phyloP scores from a whole-genome alignment of 257 asterid species.

The Petrea volubilis region DNA sequence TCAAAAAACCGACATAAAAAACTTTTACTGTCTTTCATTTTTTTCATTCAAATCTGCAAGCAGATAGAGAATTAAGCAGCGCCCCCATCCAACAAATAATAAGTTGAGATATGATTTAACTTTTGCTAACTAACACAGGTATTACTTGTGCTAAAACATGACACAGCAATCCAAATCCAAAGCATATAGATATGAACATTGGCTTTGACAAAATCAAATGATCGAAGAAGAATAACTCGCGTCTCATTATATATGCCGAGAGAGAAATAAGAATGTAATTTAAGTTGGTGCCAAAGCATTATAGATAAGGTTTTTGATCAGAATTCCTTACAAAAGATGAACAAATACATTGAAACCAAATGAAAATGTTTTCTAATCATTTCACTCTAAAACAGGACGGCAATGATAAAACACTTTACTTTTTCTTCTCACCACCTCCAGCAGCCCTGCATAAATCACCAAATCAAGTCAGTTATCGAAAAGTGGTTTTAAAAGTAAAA shows the following conservation, averaged over 20 bases:
- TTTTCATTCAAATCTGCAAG: too few species aligned
- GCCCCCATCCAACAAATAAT: too few species aligned
- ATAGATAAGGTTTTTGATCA: not conserved
- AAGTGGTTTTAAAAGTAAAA: not conserved
- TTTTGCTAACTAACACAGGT: too few species aligned
- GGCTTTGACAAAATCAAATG: not conserved
- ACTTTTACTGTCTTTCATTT: too few species aligned
- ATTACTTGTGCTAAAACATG: not conserved
- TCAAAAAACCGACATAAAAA: too few species aligned
- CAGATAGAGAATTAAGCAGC: too few species aligned
- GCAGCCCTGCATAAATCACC: conserved; percentile 63
- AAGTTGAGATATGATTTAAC: too few species aligned
- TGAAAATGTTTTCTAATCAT: conserved; percentile 16
- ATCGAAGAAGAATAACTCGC: not conserved
- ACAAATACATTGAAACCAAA: conserved; percentile 28
- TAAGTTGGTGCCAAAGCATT: not conserved
- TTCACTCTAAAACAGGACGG: conserved; percentile 13
- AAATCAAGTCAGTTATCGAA: not conserved
- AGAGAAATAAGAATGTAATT: not conserved
- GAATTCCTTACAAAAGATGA: conserved; percentile 16
- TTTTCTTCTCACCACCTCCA: conserved; percentile 94
- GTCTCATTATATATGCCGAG: not conserved
- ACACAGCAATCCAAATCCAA: not conserved
- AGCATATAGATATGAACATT: not conserved
- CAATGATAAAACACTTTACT: conserved; percentile 41